Evolutionary conservation across 768 basidiomycete species (phyloP).

Genomic region (Vararia minispora): DNA sequence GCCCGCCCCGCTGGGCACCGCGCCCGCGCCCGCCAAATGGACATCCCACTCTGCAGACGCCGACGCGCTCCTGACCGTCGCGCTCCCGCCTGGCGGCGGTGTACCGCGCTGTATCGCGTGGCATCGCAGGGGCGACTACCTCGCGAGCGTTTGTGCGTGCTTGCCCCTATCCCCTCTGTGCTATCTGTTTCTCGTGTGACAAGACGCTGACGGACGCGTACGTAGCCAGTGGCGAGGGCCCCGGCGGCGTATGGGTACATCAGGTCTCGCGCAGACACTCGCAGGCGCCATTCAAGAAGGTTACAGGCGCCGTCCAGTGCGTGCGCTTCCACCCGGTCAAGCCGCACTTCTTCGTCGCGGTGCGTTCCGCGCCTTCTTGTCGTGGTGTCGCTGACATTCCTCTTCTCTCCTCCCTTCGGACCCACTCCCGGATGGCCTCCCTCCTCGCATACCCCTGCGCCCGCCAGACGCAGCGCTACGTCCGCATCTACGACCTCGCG

Average conservation of each 20-base stretch:
- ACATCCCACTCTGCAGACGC: conserved; percentile 40
- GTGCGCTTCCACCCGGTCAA: conserved; percentile 92
- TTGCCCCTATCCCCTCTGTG: neutral
- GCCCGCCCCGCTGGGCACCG: conserved; percentile 36
- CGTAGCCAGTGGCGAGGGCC: conserved; percentile 52
- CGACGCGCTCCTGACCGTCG: conserved; percentile 46
- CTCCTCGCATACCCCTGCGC: neutral
- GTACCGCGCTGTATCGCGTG: conserved; percentile 74
- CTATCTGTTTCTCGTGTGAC: neutral
- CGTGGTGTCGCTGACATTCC: no score
- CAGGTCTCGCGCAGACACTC: conserved; percentile 90
- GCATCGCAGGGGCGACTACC: conserved; percentile 93
- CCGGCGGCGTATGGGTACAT: conserved; percentile 90
- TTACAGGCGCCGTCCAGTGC: conserved; percentile 81
- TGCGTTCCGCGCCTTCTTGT: conserved; percentile 33
- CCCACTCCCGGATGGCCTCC: neutral
- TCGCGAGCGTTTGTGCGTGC: conserved; percentile 89
- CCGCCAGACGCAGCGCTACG: conserved; percentile 85
- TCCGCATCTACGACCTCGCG: conserved; percentile 88
- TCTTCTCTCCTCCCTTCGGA: conserved; percentile 1
- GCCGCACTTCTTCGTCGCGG: conserved; percentile 96
- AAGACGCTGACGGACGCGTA: conserved; percentile 7
- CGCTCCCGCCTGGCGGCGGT: conserved; percentile 55
- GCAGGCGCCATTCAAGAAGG: conserved; percentile 95
- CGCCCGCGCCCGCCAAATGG: conserved; percentile 67